Base-by-base conservation (phyloP, 352 stramenopile genomes). In the Globisporangium splendens region DNA sequence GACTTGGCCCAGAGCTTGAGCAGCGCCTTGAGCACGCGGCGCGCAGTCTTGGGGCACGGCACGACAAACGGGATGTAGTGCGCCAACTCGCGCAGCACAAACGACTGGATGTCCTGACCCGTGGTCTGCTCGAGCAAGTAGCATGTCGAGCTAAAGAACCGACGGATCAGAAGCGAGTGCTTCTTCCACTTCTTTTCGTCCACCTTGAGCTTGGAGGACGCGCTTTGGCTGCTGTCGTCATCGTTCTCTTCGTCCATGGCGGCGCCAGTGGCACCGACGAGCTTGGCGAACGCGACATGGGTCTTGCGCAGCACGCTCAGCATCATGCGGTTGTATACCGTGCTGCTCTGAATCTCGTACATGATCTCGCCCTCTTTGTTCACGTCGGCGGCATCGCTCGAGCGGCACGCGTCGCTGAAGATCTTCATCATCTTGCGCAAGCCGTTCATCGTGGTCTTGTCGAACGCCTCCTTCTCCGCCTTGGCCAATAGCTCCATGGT, bases 321-420 rank as follows among this genome's bases (percentile, higher is more conserved):
- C 92, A 98, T 98, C 39, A 98, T 69, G 21, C 88, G 77, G 80
- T 98, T 97, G 86, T 98, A 98, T 33, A 98, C 91, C 15, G 89
- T 80, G 50, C 90, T 96, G 62, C 83, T 97, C 56, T 96, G 88
- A 54, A 98, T 96, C 43, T 91, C 79, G 76, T 96, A 98, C 54
- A 79, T 77, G 60, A 96, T 90, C 54, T 93, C 86, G 39, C 73
- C 83, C 6, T 73, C 69, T 50, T 83, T 84, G 61, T 67, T 87
- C 44, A 75, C 61, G 65, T 90, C 83, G 2, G 79, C 83, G 14
- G 88, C 77, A 67, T 98, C 88, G 50, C 88, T 94, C 33, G 97
- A 88, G 65, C 96, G 92, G 73, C 93, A 98, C 1, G 92, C 94
- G 52, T 97, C 94, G 54, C 84, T 97, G 66, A 98, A 98, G 43